Evolutionary conservation across 768 basidiomycete species (phyloP), one percentile per base, ranked within the genome.

Genomic region (Tricholoma matsutake): DNA sequence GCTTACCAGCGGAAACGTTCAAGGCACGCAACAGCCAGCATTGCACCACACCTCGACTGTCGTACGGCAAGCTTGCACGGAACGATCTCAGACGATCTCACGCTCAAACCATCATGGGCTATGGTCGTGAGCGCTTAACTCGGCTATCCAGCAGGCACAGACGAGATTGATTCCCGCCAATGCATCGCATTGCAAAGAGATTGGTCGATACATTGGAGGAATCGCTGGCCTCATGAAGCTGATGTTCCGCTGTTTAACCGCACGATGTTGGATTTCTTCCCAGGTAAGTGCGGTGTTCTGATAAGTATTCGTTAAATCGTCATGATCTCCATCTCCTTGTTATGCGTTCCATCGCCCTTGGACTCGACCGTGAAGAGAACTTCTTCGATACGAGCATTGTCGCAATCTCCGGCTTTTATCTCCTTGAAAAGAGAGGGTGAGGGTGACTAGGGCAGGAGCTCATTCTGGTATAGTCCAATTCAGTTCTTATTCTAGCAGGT

Each of bases 271-370:
- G 76, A 81, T 59, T 95, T 95, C 75, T 92, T 86, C 70, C 22
- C 81, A 87, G 78, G 86, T 82, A 65, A 25, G 78, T 65, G 31
- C 3, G 29, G 18, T 31, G 7, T 47, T 11, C 47, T 47, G 3
- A 22, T n/a, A 18, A 25, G 2, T 11, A 47, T 57, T 63, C 45
- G 32, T 57, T 63, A 89, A 83, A 87, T 37, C 92, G 91, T 74
- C 90, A 93, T 63, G 79, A 86, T 59, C 79, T 94, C 53, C 92
- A 94, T 68, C 78, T 81, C 3, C 69, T 82, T 54, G 85, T 94
- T 43, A 94, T 96, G 91, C 82, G 88, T n/a, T 86, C 92, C 3
- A 85, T 96, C 66, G 94, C 93, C 1, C 73, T 94, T 13, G 93
- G 92, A 3, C 78, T 95, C 37, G 82, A 84, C 32, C 81, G 94